These are phyloP conservation scores for Hymenoscyphus linearis DNA, from an alignment of 2,329 filamentous ascomycete genomes.

Conservation along the genomic window DNA sequence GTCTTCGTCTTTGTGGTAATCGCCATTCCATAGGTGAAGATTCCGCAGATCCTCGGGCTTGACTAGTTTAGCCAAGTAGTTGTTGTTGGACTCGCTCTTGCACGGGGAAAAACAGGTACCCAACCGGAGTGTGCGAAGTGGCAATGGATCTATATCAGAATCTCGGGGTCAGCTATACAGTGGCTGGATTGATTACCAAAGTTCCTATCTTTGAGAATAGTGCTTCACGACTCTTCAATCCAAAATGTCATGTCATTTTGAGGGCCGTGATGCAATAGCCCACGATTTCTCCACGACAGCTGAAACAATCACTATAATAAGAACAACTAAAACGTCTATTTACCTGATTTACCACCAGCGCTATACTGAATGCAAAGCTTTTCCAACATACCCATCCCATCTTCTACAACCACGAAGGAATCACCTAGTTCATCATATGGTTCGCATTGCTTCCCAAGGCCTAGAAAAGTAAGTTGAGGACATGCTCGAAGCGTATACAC, in stretches of 20 bases:
- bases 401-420: constrained; percentile 1
- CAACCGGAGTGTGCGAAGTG: constrained; percentile 6
- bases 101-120: constrained; percentile 5
- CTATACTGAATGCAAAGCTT: constrained; percentile 5
- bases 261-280: not conserved
- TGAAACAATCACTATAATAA: not conserved
- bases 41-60: not conserved
- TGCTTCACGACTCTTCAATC: not conserved
- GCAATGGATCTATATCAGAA: not conserved
- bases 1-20: not conserved
- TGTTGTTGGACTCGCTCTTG: not conserved
- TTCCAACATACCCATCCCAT: constrained; percentile 5
- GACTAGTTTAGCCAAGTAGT: constrained; percentile 7
- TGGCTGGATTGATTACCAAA: too few species aligned
- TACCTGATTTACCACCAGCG: not conserved
- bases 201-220: too few species aligned
- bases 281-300: not conserved
- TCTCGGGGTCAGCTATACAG: not conserved
- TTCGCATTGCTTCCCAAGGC: constrained; percentile 1
- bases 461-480: constrained; percentile 7
- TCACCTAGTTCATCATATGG: not conserved
- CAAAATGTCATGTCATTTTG: not conserved
- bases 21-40: constrained; percentile 9
- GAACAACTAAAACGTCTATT: not conserved
- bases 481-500: not conserved